phyloP scores from a whole-genome alignment of 345 rosid genomes.

The Pistacia atlantica region DNA sequence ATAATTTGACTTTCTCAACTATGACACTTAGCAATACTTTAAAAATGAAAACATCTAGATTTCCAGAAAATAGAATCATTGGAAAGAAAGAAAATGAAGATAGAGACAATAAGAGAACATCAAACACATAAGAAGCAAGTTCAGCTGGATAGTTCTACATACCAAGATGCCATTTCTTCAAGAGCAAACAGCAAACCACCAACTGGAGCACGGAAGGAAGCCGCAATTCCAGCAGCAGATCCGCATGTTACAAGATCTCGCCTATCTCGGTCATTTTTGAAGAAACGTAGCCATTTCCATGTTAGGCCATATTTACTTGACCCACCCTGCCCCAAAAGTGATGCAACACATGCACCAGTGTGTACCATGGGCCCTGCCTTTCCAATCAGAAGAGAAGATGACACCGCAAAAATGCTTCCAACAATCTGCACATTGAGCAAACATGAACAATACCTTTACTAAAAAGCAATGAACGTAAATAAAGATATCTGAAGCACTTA shows the following conservation, averaged over 20 bases:
- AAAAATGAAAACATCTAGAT: constrained; percentile 1
- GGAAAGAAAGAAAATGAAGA: not conserved
- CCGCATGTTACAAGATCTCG: constrained; percentile 96
- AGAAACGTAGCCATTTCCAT: constrained; percentile 79
- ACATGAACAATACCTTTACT: constrained; percentile 1
- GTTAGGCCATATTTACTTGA: constrained; percentile 76
- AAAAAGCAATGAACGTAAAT: not conserved
- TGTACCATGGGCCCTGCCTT: constrained; percentile 99
- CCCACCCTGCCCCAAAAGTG: constrained; percentile 88
- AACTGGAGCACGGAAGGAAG: constrained; percentile 89
- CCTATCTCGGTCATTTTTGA: constrained; percentile 84
- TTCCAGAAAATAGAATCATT: not conserved
- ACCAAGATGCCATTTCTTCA: constrained; percentile 99
- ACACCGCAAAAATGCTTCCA: constrained; percentile 87
- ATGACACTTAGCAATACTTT: not conserved
- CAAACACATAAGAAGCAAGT: constrained; percentile 14
- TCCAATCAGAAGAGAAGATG: constrained; percentile 86
- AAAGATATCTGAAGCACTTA: not conserved
- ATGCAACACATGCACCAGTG: constrained; percentile 91
- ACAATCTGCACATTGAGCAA: constrained; percentile 51
- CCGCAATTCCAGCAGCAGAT: constrained; percentile 95
- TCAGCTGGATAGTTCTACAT: constrained; percentile 22
- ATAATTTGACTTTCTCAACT: not conserved
- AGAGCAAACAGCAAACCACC: constrained; percentile 91
- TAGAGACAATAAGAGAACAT: not conserved